Base-by-base conservation (phyloP, 345 rosid genomes). In the Moringa oleifera region DNA sequence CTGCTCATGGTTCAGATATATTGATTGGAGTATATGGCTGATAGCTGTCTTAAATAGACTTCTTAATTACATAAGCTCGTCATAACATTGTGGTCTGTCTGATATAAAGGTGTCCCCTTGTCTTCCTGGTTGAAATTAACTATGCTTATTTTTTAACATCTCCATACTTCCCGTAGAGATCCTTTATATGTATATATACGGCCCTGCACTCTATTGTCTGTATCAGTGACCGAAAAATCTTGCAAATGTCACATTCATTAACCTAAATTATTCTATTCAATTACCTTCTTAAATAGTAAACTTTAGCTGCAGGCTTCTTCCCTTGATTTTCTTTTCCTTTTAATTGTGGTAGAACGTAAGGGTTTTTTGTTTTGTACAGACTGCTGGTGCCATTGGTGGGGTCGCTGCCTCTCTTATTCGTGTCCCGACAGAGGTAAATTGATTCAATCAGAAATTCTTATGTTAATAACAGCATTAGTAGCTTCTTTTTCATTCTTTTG, bases 381-480 rank as follows among this genome's bases (percentile, higher is more conserved):
- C 90, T 37, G 99, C 99, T 8, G 99, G 97, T 61, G 97, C 96
- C 49, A 68, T 90, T 23, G 97, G 99, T 60, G 99, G 99, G 64
- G 49, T 86, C 73, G 93, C 95, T 67, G 96, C 99, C 72, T 90
- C 99, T 63, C 75, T 94, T 23, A 81, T 94, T 41, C 93, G 95
- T 74, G 96, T 94, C 53, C 97, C 99, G 50, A 94, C 99, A 1
- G 97, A 94, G 90, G 99, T 90, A 65, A 53, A 46, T 57, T 12
- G 19, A 21, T 57, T 36, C 36, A 61, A 53, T 20, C 20, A 45
- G 6, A 41, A 3, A 51, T 61, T 46, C 59, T 23, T 37, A 51
- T 56, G 21, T 57, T 60, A n/a, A 25, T 18, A 66, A 25, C 41
- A 23, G 33, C 20, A 20, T 24, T 65, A 20, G 56, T 20, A 28